Evolutionary conservation across 352 stramenopile genomes (phyloP).

Genomic region (Elongisporangium anandrum): DNA sequence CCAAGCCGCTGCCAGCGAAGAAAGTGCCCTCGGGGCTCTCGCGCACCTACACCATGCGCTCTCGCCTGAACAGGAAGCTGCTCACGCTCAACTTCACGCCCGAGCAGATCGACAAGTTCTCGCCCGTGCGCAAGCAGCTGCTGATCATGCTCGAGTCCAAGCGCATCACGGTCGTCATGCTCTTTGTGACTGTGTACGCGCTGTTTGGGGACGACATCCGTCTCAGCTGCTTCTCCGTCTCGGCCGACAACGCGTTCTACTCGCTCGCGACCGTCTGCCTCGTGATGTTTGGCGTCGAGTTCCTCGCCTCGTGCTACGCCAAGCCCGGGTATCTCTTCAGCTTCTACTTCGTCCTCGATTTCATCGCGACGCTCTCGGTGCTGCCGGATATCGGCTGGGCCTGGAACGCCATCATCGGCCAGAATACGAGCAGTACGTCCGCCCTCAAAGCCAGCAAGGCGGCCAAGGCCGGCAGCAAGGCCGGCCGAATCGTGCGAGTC

Average conservation of each 20-base stretch:
- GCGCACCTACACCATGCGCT: background rate
- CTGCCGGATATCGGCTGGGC: constrained; percentile 84
- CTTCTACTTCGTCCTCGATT: constrained; percentile 91
- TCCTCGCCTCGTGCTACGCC: constrained; percentile 68
- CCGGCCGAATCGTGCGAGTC: constrained; percentile 81
- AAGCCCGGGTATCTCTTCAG: constrained; percentile 79
- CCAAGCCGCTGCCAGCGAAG: constrained; percentile 43
- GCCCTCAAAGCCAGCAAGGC: constrained; percentile 69
- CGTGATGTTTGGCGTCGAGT: constrained; percentile 87
- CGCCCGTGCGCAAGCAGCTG: constrained; percentile 31
- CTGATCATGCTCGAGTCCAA: constrained; percentile 66
- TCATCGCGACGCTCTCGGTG: constrained; percentile 83
- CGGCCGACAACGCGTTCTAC: constrained; percentile 81
- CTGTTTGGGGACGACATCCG: constrained; percentile 91
- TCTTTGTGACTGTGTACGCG: constrained; percentile 89
- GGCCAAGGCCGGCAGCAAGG: constrained; percentile 69
- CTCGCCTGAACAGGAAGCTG: constrained; percentile 14
- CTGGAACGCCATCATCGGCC: constrained; percentile 69
- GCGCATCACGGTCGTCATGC: constrained; percentile 80
- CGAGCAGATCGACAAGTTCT: constrained; percentile 36
- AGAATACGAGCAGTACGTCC: constrained; percentile 32
- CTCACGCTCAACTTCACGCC: constrained; percentile 11
- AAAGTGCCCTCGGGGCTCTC: background rate
- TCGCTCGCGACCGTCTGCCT: constrained; percentile 85
- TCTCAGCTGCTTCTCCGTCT: constrained; percentile 63